Evolutionary conservation across 2,329 filamentous ascomycete species (phyloP), one percentile per base, ranked within the genome.

Genomic region (Aaosphaeria arxii): DNA sequence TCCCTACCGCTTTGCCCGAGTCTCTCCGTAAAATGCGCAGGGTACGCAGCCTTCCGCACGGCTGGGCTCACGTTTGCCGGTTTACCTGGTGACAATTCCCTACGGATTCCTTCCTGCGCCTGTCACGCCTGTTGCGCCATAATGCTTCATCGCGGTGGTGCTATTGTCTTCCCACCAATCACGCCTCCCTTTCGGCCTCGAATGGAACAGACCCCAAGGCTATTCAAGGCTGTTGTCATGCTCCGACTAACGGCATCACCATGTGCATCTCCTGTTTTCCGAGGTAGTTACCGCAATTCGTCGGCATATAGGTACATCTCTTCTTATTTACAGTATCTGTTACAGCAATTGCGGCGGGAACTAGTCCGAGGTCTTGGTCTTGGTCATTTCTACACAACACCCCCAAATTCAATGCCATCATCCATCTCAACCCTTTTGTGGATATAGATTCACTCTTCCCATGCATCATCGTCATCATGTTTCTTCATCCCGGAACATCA

Each of bases 1-100:
- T 40, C 41, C 28, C 33, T 9, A 42, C 42, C 52, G 43, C 35
- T 42, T 48, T 64, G 59, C 53, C 64, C 64, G 63, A 65, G 17
- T 65, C 63, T 66, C 60, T 58, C 64, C 64, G 64, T 52, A 54
- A 24, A 24, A 24, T 24, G 17, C 17, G 17, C 17, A 24, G 17
- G 17, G 17, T 24, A 24, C 17, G 17, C 17, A 24, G 17, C 51
- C 55, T 54, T n/a, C 51, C 50, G 48, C 48, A 30, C 47, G 42
- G 29, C 45, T 45, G 38, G 47, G 51, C 56, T 60, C 63, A 46
- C 44, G 52, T 53, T 60, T 62, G 48, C 62, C 62, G 62, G 57
- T 43, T 46, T 53, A 39, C 44, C 17, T 24, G 17, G 17, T 24
- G 17, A 31, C 41, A 30, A 6, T 47, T 51, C 48, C 17, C 35